Evolutionary conservation across 2,329 filamentous ascomycete species (phyloP), one percentile per base, ranked within the genome.

Genomic region (Pseudogymnoascus sp.): DNA sequence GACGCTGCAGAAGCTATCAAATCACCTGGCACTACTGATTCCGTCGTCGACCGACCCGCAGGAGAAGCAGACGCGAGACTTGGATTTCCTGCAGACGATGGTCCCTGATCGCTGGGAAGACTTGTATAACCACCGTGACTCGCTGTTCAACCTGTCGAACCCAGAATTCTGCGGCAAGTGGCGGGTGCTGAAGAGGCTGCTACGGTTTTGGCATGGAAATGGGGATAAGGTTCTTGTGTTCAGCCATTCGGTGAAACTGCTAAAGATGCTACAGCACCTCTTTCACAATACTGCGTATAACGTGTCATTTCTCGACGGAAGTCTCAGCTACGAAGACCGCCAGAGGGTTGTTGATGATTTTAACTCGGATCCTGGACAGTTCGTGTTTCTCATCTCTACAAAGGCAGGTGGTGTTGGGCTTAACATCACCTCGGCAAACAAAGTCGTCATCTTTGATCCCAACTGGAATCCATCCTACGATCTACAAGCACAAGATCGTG

Each of bases 401-500:
- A 90, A 89, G 70, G 92, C 94, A 2, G 94, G 94, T 24, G 94
- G 94, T 4, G 89, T 97, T 0, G 94, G 94, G 0, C 79, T 99
- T 29, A 99, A 99, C 71, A 97, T 99, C 71, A 96, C 93, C 0
- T 94, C 91, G 1, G 94, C 94, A 1, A 99, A 99, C 75, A 97
- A 97, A 75, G 94, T 99, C 0, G 93, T 99, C 40, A 90, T 99
- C 36, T 86, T 97, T 57, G 94, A 97, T 71, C 94, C 94, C 0
- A 94, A 97, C 69, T 99, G 94, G 94, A 99, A 99, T 67, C 94
- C 94, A 0, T 84, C 90, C 1, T 93, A 94, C 67, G 94, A 99
- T 69, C 81, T 97, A 0, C 94, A 99, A 73, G 94, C 94, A 0
- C 94, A 99, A 74, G 94, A 99, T 71, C 85, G 94, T 59, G 94